Base-by-base conservation (phyloP, 352 stramenopile genomes). In the Globisporangium recalcitrans region DNA sequence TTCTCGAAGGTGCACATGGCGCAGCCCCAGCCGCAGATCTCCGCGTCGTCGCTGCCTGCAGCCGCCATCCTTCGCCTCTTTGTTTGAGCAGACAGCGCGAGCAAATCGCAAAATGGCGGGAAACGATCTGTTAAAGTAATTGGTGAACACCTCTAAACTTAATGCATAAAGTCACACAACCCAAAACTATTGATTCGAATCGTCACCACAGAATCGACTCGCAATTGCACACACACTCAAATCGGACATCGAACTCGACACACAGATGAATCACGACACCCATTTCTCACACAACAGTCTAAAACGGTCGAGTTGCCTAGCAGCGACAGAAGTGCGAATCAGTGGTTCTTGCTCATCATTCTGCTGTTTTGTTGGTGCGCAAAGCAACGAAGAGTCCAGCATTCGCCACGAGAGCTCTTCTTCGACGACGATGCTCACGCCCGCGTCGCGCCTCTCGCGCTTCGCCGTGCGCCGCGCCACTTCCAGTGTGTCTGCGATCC, bases 1-100 rank as follows among this genome's bases (percentile, higher is more conserved):
- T 95, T 95, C 72, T 89, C 74, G 65, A 84, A 92, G 53, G 85
- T 93, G 66, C 85, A 95, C 47, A 72, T 74, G 46, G 69, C 60
- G 64, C 85, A 95, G 66, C 64, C 82, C 85, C 85, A 95, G 47
- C 32, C 31, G 40, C 58, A 8, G 21, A 21, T 11, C 46, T 57
- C 44, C 53, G 21, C 46, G 27, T 36, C 40, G 22, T 27, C 27
- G 27, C 11, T 27, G 13, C 34, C 7, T 19, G 51, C 21, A 19
- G 54, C 24, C 47, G 34, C 58, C 58, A 59, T 59, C 22, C 13
- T 42, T 59, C 11, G 13, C 10, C n/a, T 13, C n/a, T n/a, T n/a
- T n/a, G n/a, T n/a, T n/a, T 58, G 16, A 9, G n/a, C 27, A 46
- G 52, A 22, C 29, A 27, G 29, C 13, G 11, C 34, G 3, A n/a